phyloP scores from a whole-genome alignment of 148 eudicot species.

The Hydrangea macrophylla region DNA sequence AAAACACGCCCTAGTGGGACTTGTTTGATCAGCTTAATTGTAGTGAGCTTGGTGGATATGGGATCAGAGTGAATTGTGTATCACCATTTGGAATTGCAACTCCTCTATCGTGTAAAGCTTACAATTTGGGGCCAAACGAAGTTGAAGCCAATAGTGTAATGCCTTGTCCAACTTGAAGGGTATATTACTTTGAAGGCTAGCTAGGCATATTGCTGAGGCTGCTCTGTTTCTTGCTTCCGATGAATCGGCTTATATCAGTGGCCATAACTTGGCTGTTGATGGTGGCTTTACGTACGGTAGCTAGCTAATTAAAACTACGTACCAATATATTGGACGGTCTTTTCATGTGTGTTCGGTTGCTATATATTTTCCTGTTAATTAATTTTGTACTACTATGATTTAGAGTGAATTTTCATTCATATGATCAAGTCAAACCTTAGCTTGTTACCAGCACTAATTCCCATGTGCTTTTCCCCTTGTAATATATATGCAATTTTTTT shows the following conservation, averaged over 20 bases:
- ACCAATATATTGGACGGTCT: too few relatives aligned
- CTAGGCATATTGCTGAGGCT: background rate
- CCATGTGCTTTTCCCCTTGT: too few relatives aligned
- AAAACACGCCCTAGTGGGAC: background rate
- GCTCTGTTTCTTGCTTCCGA: background rate
- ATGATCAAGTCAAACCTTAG: too few relatives aligned
- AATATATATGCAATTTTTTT: too few relatives aligned
- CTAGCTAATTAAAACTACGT: too few relatives aligned
- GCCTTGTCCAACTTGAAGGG: background rate
- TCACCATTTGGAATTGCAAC: background rate
- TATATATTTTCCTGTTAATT: too few relatives aligned
- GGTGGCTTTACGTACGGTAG: too few relatives aligned
- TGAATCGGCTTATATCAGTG: background rate
- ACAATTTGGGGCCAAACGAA: background rate
- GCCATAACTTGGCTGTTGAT: background rate
- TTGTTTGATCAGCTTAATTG: background rate
- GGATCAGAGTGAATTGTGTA: background rate
- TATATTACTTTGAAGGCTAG: background rate
- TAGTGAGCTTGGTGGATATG: background rate
- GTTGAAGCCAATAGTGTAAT: background rate
- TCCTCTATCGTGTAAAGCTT: background rate
- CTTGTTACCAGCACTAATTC: too few relatives aligned
- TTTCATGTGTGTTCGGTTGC: too few relatives aligned
- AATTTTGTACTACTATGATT: too few relatives aligned
- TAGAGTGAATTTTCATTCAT: too few relatives aligned